Conservation (phyloP, 1,284 basidiomycete genomes). For the Irpex sp. region DNA sequence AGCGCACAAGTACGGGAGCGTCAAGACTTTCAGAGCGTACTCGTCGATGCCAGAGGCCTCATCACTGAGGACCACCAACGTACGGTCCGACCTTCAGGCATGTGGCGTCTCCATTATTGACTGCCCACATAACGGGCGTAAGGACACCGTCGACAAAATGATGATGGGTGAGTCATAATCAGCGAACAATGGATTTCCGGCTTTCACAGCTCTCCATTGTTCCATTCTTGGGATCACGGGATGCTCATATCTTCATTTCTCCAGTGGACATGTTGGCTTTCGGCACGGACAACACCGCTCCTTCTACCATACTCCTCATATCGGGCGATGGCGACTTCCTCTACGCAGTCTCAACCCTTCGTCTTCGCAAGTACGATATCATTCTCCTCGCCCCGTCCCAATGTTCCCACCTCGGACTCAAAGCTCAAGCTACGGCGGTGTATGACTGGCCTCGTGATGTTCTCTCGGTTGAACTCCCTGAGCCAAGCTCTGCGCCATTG, state of each 20-base stretch:
- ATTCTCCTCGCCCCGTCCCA: constrained; percentile 32
- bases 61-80: constrained; percentile 28
- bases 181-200: background rate
- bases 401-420: constrained; percentile 33
- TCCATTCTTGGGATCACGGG: background rate
- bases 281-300: constrained; percentile 49
- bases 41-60: constrained; percentile 36
- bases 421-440: constrained; percentile 47
- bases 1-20: constrained; percentile 24
- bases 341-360: constrained; percentile 48
- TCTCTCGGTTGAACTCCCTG: constrained; percentile 17
- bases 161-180: constrained; percentile 27
- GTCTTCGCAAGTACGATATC: constrained; percentile 43
- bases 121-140: constrained; percentile 40
- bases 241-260: background rate
- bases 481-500: background rate
- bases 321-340: constrained; percentile 57
- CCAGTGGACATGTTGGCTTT: constrained; percentile 57
- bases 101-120: constrained; percentile 39
- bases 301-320: constrained; percentile 49
- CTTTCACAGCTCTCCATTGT: background rate
- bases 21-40: constrained; percentile 44
- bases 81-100: constrained; percentile 45
- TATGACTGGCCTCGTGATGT: constrained; percentile 47
- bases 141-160: constrained; percentile 41